Evolutionary conservation across 2,329 filamentous ascomycete species (phyloP).

Genomic region (Pezicula carpinea): DNA sequence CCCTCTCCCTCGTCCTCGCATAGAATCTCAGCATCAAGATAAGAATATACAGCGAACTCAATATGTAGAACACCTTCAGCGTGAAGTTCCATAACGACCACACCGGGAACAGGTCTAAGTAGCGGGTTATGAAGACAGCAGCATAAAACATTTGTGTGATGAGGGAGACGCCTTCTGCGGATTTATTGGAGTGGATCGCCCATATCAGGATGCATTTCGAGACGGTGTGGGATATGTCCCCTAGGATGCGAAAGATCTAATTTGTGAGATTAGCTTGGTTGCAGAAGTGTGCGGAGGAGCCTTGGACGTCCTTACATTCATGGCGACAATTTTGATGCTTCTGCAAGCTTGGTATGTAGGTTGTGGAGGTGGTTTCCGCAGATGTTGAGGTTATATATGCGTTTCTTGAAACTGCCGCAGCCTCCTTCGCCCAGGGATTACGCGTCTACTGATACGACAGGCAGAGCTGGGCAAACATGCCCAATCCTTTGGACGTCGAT

Average conservation of each 20-base stretch:
- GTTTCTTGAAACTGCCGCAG: not conserved
- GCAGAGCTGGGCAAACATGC: too few species aligned
- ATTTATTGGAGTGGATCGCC: slow-evolving; percentile 83
- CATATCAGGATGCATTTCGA: slow-evolving; percentile 90
- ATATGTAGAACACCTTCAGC: slow-evolving; percentile 87
- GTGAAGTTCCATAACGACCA: slow-evolving; percentile 65
- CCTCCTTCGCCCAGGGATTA: too few species aligned
- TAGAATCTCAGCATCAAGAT: slow-evolving; percentile 82
- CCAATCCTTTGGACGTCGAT: not conserved
- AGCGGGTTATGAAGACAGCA: slow-evolving; percentile 79
- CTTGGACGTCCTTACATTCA: slow-evolving; percentile 2
- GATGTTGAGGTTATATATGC: not conserved
- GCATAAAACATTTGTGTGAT: slow-evolving; percentile 88
- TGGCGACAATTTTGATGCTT: not conserved
- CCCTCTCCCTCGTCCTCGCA: slow-evolving; percentile 81
- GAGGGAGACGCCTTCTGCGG: slow-evolving; percentile 86
- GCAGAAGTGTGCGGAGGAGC: not conserved
- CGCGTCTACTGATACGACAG: too few species aligned
- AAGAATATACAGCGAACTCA: slow-evolving; percentile 80
- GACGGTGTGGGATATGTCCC: slow-evolving; percentile 76
- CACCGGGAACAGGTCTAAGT: slow-evolving; percentile 70
- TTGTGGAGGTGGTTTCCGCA: not conserved
- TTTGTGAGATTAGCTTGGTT: not conserved
- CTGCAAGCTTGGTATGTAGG: not conserved
- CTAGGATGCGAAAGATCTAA: slow-evolving; percentile 66